Evolutionary conservation across 257 asterid genomes (phyloP).

Genomic region (Gentiana dahurica): DNA sequence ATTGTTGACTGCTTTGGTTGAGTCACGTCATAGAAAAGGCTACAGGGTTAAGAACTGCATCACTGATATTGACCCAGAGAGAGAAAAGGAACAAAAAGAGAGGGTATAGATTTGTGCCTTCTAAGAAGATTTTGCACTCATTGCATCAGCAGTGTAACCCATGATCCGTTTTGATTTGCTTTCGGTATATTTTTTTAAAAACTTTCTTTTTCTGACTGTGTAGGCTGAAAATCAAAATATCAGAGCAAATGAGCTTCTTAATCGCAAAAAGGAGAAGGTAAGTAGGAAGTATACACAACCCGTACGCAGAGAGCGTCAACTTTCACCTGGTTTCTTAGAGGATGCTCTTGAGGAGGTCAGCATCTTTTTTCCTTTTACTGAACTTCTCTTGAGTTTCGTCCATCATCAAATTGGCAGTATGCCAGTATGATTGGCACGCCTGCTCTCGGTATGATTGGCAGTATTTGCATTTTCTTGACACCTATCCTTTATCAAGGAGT

Average conservation of each 20-base stretch:
- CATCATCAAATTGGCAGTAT: too few species aligned
- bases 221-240: constrained; percentile 87
- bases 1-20: constrained; percentile 90
- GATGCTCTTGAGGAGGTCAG: constrained; percentile 91
- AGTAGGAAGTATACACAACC: constrained; percentile 80
- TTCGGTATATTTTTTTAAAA: background rate
- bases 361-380: constrained; percentile 5
- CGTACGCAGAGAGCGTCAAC: constrained; percentile 86
- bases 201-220: constrained; percentile 3
- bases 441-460: too few species aligned
- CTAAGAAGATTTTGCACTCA: background rate
- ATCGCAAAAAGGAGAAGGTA: constrained; percentile 93
- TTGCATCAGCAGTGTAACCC: background rate
- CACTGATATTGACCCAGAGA: constrained; percentile 97
- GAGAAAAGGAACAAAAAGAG: constrained; percentile 95
- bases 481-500: too few species aligned
- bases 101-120: constrained; percentile 34
- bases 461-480: too few species aligned
- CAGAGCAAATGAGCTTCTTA: constrained; percentile 80
- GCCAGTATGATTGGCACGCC: too few species aligned
- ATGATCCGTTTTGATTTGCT: background rate
- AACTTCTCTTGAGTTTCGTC: too few species aligned
- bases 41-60: constrained; percentile 92
- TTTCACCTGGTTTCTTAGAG: constrained; percentile 96
- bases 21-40: constrained; percentile 92